These are phyloP conservation scores for Botrytis pseudocinerea DNA, from an alignment of 2,329 filamentous ascomycete genomes.

Conservation along the genomic window DNA sequence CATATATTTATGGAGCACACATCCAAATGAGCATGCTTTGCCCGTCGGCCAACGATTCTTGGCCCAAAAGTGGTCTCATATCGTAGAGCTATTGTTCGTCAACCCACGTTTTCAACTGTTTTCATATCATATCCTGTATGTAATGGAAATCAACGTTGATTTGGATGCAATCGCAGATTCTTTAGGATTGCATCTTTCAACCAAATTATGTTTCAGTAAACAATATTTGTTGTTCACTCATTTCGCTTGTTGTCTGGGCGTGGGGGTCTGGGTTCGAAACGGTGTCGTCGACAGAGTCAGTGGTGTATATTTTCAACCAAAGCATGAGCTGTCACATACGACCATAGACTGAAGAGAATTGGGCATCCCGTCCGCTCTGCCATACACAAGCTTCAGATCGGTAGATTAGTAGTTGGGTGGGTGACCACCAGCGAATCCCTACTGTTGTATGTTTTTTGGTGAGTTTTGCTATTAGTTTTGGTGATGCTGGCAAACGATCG, in stretches of 20 bases:
- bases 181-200: neutral
- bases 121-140: slow-evolving; percentile 2
- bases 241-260: neutral
- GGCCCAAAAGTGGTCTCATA: slow-evolving; percentile 2
- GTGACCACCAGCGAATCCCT: slow-evolving; percentile 27
- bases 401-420: slow-evolving; percentile 26
- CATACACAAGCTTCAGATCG: slow-evolving; percentile 26
- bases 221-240: neutral
- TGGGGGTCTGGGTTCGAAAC: neutral
- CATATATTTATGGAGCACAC: neutral
- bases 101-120: neutral
- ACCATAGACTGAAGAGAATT: slow-evolving; percentile 13
- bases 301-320: rapidly evolving
- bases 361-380: slow-evolving; percentile 28
- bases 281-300: neutral
- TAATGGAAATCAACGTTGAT: neutral
- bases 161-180: neutral
- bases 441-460: slow-evolving; percentile 15
- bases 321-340: rapidly evolving
- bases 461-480: neutral
- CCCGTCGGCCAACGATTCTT: slow-evolving; percentile 12
- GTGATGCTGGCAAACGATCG: neutral
- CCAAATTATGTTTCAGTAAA: neutral
- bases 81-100: neutral
- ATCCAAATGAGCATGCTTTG: neutral